Evolutionary conservation across 352 stramenopile genomes (phyloP).

Genomic region (Phytophthora sp.): DNA sequence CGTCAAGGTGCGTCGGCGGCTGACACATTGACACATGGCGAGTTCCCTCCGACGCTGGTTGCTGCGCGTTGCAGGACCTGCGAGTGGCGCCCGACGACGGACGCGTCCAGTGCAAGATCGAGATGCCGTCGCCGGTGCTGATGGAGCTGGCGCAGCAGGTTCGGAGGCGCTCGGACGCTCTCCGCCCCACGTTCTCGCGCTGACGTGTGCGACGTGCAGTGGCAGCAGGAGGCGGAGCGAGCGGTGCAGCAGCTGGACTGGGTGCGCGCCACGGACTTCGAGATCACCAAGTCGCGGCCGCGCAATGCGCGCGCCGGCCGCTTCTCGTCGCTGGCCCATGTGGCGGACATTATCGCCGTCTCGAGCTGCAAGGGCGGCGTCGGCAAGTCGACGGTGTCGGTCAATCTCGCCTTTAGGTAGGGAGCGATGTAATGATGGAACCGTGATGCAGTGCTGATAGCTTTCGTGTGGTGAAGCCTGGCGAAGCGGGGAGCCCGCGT

Average conservation of each 20-base stretch:
- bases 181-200: background rate
- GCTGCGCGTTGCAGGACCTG: constrained; percentile 49
- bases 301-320: constrained; percentile 71
- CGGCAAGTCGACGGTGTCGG: constrained; percentile 98
- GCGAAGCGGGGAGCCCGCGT: constrained; percentile 92
- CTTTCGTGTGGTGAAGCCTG: constrained; percentile 50
- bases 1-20: constrained; percentile 63
- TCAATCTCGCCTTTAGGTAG: constrained; percentile 97
- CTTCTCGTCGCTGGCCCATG: constrained; percentile 81
- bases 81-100: constrained; percentile 47
- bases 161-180: background rate
- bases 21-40: constrained; percentile 4
- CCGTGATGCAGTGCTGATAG: background rate
- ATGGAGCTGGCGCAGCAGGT: constrained; percentile 76
- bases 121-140: constrained; percentile 70
- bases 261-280: constrained; percentile 73
- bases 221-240: constrained; percentile 59
- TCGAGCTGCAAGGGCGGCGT: constrained; percentile 98
- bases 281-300: constrained; percentile 64
- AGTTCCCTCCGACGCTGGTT: no score
- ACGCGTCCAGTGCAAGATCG: constrained; percentile 75
- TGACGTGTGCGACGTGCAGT: no score
- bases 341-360: constrained; percentile 90
- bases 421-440: background rate
- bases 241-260: constrained; percentile 70